Evolutionary conservation across 2,329 filamentous ascomycete genomes (phyloP), one percentile per base, ranked within the genome.

Genomic region (Aspergillus sclerotialis): DNA sequence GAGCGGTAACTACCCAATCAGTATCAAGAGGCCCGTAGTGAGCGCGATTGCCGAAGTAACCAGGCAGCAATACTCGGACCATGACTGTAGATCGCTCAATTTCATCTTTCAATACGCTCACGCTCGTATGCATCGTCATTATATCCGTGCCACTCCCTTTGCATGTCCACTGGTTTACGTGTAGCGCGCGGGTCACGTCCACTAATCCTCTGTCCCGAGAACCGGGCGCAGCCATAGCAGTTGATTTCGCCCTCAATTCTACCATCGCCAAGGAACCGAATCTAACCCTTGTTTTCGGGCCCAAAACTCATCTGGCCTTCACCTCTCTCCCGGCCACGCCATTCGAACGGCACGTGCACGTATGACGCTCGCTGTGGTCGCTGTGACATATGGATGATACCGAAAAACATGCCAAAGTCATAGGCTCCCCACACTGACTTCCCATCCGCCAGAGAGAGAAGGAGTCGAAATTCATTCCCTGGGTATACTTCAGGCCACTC

Each of bases 261-360:
- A 7, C 43, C 45, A 12, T 42, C 29, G 2, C 45, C 45, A n/a
- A 37, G 13, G 28, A 45, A 46, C 1, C 18, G 27, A 11, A 46
- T 34, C 11, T 23, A 35, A 6, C 43, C 43, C 2, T 26, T 14
- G 19, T 37, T 38, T 8, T 17, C 13, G 2, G 37, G 21, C 2
- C 45, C 45, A 23, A 44, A 44, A 4, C 17, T 38, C 45, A 46
- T 45, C 16, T 40, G 13, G n/a, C 43, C 41, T 31, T 48, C 45
- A 7, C 41, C 30, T 14, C 28, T 38, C 12, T 46, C 39, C 7
- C 37, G 28, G 5, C 43, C 45, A 10, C 45, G 45, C 37, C 42
- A 46, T 7, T 31, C 18, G 28, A 44, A 46, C 3, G 24, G 23
- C 4, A 48, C 14, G 7, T 33, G 5, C 3, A 26, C n/a, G 14